Base-by-base conservation (phyloP, 2,329 filamentous ascomycete species). In the Fusarium sp. region DNA sequence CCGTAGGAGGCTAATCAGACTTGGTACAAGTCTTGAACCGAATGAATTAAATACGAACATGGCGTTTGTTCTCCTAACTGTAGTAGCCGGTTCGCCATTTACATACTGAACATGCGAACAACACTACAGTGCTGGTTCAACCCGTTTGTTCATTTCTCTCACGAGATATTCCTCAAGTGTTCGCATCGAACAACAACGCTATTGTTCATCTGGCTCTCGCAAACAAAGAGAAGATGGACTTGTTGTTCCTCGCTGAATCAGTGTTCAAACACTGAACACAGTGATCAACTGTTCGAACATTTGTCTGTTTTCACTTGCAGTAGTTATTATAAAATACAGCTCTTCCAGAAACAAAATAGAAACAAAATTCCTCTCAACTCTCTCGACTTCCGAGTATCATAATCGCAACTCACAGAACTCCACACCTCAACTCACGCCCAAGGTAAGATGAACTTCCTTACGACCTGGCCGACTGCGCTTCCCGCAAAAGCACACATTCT, bases 211-310 rank as follows among this genome's bases (percentile, higher is more conserved):
- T 2, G 20, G 20, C 6, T 3, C 1, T 3, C 39, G 13, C 1
- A 31, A 42, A 42, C 18, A 42, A 42, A n/a, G 6, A 42, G 15
- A n/a, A 42, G 3, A 10, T 17, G 13, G 17, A 36, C 18, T 10
- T 22, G 9, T 20, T 40, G 39, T 42, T 42, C 39, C 15, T 36
- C 22, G 15, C 28, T 51, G 53, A 51, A 57, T 51, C 53, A 57
- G 11, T 2, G 6, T 4, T 11, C 13, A 33, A 7, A 34, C 2
- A 2, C 4, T 4, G 17, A 7, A 56, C 36, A 26, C 20, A 51
- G 6, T 8, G 26, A 42, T 22, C 9, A 20, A 42, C 36, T 22
- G 13, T 14, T 15, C 22, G 26, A 24, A 15, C 40, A 17, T 22
- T 15, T 20, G 2, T 10, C 6, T n/a, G 7, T 15, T 14, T 26